phyloP scores from a whole-genome alignment of 176 grass and related monocot species.

The Raddia distichophylla region DNA sequence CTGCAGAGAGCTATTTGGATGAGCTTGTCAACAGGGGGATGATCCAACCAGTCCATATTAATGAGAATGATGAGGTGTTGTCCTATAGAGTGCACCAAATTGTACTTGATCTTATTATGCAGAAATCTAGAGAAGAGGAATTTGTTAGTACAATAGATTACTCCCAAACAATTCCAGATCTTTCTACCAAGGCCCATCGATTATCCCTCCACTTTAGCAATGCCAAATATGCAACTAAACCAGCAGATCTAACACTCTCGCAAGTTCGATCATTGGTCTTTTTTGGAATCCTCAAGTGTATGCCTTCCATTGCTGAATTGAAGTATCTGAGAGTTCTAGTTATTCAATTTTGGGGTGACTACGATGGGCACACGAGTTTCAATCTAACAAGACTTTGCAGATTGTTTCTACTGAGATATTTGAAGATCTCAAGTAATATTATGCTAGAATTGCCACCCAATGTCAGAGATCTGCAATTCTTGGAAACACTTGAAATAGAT shows the following conservation, averaged over 20 bases:
- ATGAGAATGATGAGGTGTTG: not conserved
- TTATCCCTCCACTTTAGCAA: not conserved
- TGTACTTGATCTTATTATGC: not conserved
- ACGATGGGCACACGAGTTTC: not conserved
- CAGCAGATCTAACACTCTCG: not conserved
- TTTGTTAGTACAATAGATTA: slow-evolving; percentile 9
- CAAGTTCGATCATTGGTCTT: not conserved
- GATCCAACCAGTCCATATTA: not conserved
- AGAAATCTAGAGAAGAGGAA: not conserved
- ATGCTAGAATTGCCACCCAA: not conserved
- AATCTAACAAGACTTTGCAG: not conserved
- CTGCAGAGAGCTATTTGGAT: not conserved
- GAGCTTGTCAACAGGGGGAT: not conserved
- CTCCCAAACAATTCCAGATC: not conserved
- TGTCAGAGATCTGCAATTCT: not conserved
- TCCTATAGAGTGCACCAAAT: not conserved
- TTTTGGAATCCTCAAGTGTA: not conserved
- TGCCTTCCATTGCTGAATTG: not conserved
- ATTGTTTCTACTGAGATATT: not conserved
- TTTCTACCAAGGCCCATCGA: not conserved
- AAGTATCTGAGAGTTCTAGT: not conserved
- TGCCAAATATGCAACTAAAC: not conserved
- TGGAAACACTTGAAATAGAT: not conserved
- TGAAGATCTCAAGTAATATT: not conserved
- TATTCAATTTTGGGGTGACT: not conserved